These are phyloP conservation scores for Phytophthora pseudosyringae DNA, from an alignment of 352 stramenopile species.

Conservation along the genomic window DNA sequence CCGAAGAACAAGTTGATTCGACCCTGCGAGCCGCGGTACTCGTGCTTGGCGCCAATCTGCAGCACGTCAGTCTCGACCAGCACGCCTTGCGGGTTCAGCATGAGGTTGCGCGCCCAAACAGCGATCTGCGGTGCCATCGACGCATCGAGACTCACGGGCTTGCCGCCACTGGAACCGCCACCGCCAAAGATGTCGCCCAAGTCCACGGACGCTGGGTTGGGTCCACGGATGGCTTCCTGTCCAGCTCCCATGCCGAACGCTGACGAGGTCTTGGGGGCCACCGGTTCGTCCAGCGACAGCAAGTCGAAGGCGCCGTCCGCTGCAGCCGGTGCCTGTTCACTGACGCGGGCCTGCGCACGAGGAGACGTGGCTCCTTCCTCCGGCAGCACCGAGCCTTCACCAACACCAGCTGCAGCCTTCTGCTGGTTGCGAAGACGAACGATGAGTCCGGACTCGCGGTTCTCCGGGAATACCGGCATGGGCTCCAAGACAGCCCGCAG, in stretches of 20 bases:
- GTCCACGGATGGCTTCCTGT: slow-evolving; percentile 48
- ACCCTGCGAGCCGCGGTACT: slow-evolving; percentile 94
- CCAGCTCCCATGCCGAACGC: slow-evolving; percentile 17
- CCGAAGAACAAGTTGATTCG: slow-evolving; percentile 96
- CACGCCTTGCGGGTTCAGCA: slow-evolving; percentile 92
- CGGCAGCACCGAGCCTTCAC: slow-evolving; percentile 23
- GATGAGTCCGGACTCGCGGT: slow-evolving; percentile 73
- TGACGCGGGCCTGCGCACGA: slow-evolving; percentile 15
- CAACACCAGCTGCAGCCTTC: slow-evolving; percentile 39
- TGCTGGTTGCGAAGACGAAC: slow-evolving; percentile 78
- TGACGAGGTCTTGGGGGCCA: slow-evolving; percentile 33
- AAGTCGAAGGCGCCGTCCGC: slow-evolving; percentile 43
- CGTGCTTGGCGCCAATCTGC: slow-evolving; percentile 96
- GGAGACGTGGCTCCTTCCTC: slow-evolving; percentile 22
- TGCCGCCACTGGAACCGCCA: slow-evolving; percentile 24
- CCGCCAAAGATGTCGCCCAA: slow-evolving; percentile 60
- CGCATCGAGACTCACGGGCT: slow-evolving; percentile 48
- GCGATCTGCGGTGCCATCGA: slow-evolving; percentile 53
- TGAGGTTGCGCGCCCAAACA: slow-evolving; percentile 85
- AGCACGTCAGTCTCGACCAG: slow-evolving; percentile 93
- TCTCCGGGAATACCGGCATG: slow-evolving; percentile 98
- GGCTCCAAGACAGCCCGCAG: slow-evolving; percentile 96
- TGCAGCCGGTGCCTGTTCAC: slow-evolving; percentile 16
- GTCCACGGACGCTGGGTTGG: slow-evolving; percentile 58
- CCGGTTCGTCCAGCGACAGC: slow-evolving; percentile 53